A percentile compares a stretch with the other conserved stretches of the same genome.
These are phyloP conservation scores for Colletotrichum lindemuthianum DNA, from an alignment of 2,329 filamentous ascomycete species.

Conservation along the genomic window DNA sequence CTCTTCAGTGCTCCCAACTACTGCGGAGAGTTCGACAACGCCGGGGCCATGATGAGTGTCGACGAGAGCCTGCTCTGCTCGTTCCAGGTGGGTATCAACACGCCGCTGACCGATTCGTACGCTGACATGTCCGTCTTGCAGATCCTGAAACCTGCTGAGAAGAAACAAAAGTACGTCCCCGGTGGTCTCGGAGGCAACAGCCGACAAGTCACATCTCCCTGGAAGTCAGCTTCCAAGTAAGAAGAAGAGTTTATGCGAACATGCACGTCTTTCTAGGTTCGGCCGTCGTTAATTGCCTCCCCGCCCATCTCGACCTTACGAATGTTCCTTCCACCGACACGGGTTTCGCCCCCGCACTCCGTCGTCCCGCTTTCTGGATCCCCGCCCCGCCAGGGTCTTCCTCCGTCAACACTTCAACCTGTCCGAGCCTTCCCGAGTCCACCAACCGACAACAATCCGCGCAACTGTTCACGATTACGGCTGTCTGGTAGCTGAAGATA, in stretches of 20 bases:
- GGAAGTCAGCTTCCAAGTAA: constrained; percentile 74
- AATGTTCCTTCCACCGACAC: constrained; percentile 19
- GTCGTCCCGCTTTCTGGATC: constrained; percentile 27
- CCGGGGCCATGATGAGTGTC: constrained; percentile 99
- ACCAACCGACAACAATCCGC: constrained; percentile 35
- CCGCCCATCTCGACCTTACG: constrained; percentile 27
- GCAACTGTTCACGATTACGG: constrained; percentile 39
- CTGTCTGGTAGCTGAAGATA: constrained; percentile 40
- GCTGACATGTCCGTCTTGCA: constrained; percentile 49
- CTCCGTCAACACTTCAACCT: constrained; percentile 32
- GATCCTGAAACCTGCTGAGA: constrained; percentile 99
- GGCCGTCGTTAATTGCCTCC: constrained; percentile 80
- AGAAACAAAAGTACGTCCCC: constrained; percentile 99
- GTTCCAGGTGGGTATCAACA: constrained; percentile 79
- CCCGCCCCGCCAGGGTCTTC: neutral
- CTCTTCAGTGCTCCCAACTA: constrained; percentile 99
- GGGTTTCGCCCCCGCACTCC: constrained; percentile 22
- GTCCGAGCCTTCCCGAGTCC: constrained; percentile 35
- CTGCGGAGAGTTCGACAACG: constrained; percentile 99
- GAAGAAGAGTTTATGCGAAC: constrained; percentile 76
- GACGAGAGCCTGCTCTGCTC: constrained; percentile 98
- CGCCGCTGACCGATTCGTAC: neutral
- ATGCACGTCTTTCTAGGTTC: constrained; percentile 87
- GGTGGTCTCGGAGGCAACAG: constrained; percentile 76
- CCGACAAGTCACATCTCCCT: constrained; percentile 73